phyloP scores from a whole-genome alignment of 2,329 filamentous ascomycete genomes.

The Scorias spongiosa region DNA sequence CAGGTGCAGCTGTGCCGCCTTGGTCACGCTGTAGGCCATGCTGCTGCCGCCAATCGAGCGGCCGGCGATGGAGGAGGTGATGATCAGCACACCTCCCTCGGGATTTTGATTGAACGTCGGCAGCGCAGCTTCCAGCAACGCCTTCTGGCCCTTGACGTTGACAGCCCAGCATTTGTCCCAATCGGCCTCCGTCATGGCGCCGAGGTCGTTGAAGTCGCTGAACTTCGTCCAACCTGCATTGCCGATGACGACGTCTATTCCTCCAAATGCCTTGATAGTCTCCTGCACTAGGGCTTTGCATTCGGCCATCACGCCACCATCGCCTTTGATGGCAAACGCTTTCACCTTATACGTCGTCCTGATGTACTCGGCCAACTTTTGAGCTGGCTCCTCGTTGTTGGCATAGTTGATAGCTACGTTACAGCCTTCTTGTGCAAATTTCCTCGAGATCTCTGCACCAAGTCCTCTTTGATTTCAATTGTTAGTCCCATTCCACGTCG shows the following conservation, averaged over 20 bases:
- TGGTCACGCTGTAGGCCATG: constrained; percentile 63
- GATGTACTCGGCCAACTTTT: constrained; percentile 42
- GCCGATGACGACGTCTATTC: constrained; percentile 62
- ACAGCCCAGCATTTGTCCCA: constrained; percentile 52
- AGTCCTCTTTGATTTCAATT: constrained; percentile 42
- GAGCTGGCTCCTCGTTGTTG: constrained; percentile 44
- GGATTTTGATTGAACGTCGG: constrained; percentile 45
- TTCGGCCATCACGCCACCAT: constrained; percentile 46
- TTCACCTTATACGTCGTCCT: constrained; percentile 35
- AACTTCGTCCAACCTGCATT: constrained; percentile 58
- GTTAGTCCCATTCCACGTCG: neutral
- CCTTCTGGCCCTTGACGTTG: constrained; percentile 39
- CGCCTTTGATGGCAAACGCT: constrained; percentile 45
- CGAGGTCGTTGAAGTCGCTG: constrained; percentile 40
- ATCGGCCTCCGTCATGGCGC: constrained; percentile 43
- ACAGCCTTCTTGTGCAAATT: constrained; percentile 53
- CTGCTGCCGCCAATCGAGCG: constrained; percentile 37
- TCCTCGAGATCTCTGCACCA: constrained; percentile 50
- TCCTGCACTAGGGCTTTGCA: constrained; percentile 45
- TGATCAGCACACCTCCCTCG: constrained; percentile 48
- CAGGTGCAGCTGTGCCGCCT: constrained; percentile 55
- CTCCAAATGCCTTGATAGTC: constrained; percentile 45
- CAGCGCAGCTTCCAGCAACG: constrained; percentile 40
- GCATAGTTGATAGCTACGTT: constrained; percentile 63
- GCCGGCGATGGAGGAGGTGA: constrained; percentile 47